Evolutionary conservation across 2,329 filamentous ascomycete genomes (phyloP), one percentile per base, ranked within the genome.

Genomic region (Cordyceps cicadae): DNA sequence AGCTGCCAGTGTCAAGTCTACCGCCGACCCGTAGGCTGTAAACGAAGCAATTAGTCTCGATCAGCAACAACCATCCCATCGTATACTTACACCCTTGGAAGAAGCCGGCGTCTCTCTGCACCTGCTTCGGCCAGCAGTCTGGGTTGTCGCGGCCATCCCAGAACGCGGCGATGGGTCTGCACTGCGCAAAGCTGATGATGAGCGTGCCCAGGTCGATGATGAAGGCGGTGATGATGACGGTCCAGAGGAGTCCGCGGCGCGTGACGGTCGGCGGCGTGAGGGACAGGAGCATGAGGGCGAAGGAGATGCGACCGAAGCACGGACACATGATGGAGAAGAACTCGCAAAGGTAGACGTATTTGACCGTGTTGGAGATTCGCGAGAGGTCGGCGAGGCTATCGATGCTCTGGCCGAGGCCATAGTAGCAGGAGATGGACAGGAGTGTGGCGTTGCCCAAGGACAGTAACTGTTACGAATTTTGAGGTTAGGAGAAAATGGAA

Each of bases 311-410:
- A 45, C 52, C 52, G 19, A 54, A 54, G 52, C 52, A 54, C 7
- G 52, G 52, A 11, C 52, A 54, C 52, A 54, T 54, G 11, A 54
- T 54, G 52, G 52, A 54, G 41, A 54, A 54, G 34, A 54, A 54
- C n/a, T 54, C 52, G 41, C 52, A 54, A 14, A 54, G 52, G 19
- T 54, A 54, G 34, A 54, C 52, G 12, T 54, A 54, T 54, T 54
- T 54, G 52, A 54, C n/a, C 17, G 52, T 54, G 34, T 43, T 45
- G 26, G 52, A 17, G 52, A 54, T 54, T 34, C 37, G 52, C 3
- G 12, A 3, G n/a, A 34, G 52, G 26, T 54, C 52, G 1, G 19
- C 34, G 52, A 54, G 52, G 12, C 41, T 54, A 19, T 37, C 19
- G 52, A 54, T 54, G 34, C 17, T 54, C 5, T 54, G 52, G n/a